Base-by-base conservation (phyloP, 129 eudicot species). In the Helianthus annuus region DNA sequence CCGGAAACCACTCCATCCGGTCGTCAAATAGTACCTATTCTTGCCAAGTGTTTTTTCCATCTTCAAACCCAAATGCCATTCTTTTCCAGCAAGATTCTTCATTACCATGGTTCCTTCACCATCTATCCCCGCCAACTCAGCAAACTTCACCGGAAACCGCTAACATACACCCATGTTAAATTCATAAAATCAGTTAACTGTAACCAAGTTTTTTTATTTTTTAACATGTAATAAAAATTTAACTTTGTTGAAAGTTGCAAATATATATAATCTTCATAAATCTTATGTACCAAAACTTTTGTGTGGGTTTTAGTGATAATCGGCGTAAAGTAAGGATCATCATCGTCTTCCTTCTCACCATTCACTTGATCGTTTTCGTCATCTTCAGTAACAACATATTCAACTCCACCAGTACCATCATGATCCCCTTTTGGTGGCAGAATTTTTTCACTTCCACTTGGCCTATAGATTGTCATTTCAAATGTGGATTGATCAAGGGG, bases 61-160 rank as follows among this genome's bases (percentile, higher is more conserved):
- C 48, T 16, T 48, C 48, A 56, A 0, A 7, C 39, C 19, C 14
- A 56, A 2, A 8, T 11, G 17, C 49, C 49, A 66, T 46, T 75
- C 79, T 7, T 66, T 4, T n/a, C 64, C 79, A 3, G 66, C 79
- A 5, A n/a, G n/a, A 55, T 67, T 42, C 48, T 55, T 75, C 66
- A 75, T 1, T 1, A 7, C 55, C 16, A 75, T 29, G 39, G 11
- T 56, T 42, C 19, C 38, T 32, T 16, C 19, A 3, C 5, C 29
- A 14, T 58, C 48, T 15, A 75, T 55, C 42, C 72, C 59, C 14
- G 73, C 66, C 73, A 40, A 65, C 66, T 10, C 15, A 8, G 58
- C 59, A 75, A 75, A 75, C 7, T 66, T 57, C 40, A 27, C 3
- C 2, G 67, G 73, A 6, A 75, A 72, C 24, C 73, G 60, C 79